A percentile compares a stretch with the other conserved stretches of the same genome.
These are phyloP conservation scores for Boletus rex-veris DNA, from an alignment of 768 basidiomycete genomes.

Conservation along the genomic window DNA sequence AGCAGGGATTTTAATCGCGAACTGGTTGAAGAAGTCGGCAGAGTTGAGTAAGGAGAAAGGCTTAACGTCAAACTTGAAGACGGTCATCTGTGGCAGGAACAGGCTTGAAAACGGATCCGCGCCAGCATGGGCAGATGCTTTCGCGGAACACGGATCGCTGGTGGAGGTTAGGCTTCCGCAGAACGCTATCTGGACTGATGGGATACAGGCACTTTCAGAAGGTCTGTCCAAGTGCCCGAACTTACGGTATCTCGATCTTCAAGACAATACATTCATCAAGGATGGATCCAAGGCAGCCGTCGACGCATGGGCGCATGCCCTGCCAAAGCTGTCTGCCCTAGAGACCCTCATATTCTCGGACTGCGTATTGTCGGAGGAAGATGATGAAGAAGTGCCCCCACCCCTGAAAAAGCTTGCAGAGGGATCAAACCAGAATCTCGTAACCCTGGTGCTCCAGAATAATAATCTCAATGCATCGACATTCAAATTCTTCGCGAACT, in stretches of 20 bases:
- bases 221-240: slow-evolving; percentile 67
- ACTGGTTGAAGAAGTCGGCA: slow-evolving; percentile 78
- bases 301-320: slow-evolving; percentile 57
- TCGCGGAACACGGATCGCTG: slow-evolving; percentile 77
- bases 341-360: slow-evolving; percentile 87
- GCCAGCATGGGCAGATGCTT: slow-evolving; percentile 79
- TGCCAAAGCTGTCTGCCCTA: slow-evolving; percentile 69
- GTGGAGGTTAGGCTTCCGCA: slow-evolving; percentile 92
- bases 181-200: slow-evolving; percentile 94
- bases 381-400: slow-evolving; percentile 73
- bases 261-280: slow-evolving; percentile 84
- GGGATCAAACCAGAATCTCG: slow-evolving; percentile 73
- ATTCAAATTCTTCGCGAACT: slow-evolving; percentile 63
- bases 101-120: slow-evolving; percentile 93
- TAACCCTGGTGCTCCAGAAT: slow-evolving; percentile 82
- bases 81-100: slow-evolving; percentile 91
- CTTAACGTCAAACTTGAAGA: slow-evolving; percentile 65
- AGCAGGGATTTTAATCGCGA: slow-evolving; percentile 82
- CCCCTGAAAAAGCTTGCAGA: slow-evolving; percentile 56
- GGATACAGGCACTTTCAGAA: slow-evolving; percentile 71
- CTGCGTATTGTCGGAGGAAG: slow-evolving; percentile 72
- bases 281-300: slow-evolving; percentile 57
- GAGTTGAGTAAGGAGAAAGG: slow-evolving; percentile 62
- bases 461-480: slow-evolving; percentile 79
- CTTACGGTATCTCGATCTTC: slow-evolving; percentile 80